Percentiles rank a stretch among this genome's conserved stretches.
phyloP scores from a whole-genome alignment of 257 asterid species.

The Gentiana dahurica region DNA sequence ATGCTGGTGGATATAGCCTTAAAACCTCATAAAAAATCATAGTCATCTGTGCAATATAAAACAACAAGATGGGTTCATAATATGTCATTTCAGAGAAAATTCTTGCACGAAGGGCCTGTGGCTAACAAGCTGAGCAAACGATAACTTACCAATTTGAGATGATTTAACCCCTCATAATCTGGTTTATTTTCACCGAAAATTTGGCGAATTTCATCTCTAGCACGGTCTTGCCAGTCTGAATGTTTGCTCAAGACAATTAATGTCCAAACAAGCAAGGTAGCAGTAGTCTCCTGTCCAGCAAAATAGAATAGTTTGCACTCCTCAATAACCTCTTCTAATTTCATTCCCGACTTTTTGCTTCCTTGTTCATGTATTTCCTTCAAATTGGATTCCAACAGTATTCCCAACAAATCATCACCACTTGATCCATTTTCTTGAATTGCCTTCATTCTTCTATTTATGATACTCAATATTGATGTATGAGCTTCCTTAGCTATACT shows the following conservation, averaged over 20 bases:
- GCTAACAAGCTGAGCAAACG: not conserved
- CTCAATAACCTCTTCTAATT: conserved; percentile 14
- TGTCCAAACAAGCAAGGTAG: conserved; percentile 18
- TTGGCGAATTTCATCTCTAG: conserved; percentile 15
- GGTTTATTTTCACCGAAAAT: conserved; percentile 4
- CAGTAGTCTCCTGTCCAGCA: conserved; percentile 21
- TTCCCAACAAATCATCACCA: conserved; percentile 17
- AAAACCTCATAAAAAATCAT: conserved; percentile 21
- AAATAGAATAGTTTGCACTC: conserved; percentile 22
- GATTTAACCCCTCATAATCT: conserved; percentile 8
- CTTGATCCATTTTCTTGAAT: conserved; percentile 32
- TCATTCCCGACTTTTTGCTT: conserved; percentile 14
- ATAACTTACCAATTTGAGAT: conserved; percentile 12
- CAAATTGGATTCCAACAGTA: conserved; percentile 16
- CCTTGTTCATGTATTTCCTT: conserved; percentile 18
- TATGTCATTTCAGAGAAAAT: too few relatives aligned
- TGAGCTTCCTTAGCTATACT: conserved; percentile 28
- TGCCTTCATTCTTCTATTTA: conserved; percentile 24
- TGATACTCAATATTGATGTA: conserved; percentile 21
- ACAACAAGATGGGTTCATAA: too few relatives aligned
- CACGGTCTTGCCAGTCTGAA: conserved; percentile 17
- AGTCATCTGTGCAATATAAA: conserved; percentile 11
- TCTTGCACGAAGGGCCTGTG: too few relatives aligned
- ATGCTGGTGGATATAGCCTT: conserved; percentile 16
- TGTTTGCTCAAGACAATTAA: conserved; percentile 15